Base-by-base conservation (phyloP, 2,329 filamentous ascomycete genomes). In the Calonectria henricotiae region DNA sequence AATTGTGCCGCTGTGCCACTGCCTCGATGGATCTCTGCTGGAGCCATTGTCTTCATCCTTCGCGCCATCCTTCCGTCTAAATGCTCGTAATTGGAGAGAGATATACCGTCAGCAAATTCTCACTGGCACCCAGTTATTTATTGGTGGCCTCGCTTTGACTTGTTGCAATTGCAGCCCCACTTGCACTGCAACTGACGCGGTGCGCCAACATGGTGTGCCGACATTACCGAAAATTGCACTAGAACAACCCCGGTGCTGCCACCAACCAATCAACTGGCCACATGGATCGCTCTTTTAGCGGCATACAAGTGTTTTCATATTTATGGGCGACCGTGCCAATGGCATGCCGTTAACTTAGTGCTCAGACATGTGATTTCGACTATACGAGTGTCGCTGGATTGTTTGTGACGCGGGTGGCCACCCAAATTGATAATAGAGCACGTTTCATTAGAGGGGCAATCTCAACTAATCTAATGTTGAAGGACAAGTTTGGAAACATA, bases 201-300 rank as follows among this genome's bases (percentile, higher is more conserved):
- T 55, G 20, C n/a, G n/a, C n/a, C n/a, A 30, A n/a, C n/a, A n/a
- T n/a, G 20, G 20, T 20, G 12, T 27, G 51, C 51, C 51, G 51
- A 37, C 20, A 15, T 27, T 39, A 37, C 32, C 51, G 51, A 23
- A 17, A 49, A 55, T 25, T 15, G n/a, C 8, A 12, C 20, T 12
- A 8, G 43, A 23, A 46, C 4, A 3, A 58, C 15, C 32, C 51
- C 32, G 37, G 35, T 55, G 51, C 11, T 55, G 51, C 11, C 32
- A 17, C 51, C 51, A 58, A 46, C 51, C 51, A 58, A 46, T 46
- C 43, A 46, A 27, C 51, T 4, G 17, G 51, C 30, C 51, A 39
- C 32, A 23, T 37, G 51, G 37, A 25, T 37, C n/a, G 43, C 43
- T n/a, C 5, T 12, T 17, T 46, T 23, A 12, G 43, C 35, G 3